Evolutionary conservation across 2,329 filamentous ascomycete species (phyloP), one percentile per base, ranked within the genome.

Genomic region (Monosporascus ibericus): DNA sequence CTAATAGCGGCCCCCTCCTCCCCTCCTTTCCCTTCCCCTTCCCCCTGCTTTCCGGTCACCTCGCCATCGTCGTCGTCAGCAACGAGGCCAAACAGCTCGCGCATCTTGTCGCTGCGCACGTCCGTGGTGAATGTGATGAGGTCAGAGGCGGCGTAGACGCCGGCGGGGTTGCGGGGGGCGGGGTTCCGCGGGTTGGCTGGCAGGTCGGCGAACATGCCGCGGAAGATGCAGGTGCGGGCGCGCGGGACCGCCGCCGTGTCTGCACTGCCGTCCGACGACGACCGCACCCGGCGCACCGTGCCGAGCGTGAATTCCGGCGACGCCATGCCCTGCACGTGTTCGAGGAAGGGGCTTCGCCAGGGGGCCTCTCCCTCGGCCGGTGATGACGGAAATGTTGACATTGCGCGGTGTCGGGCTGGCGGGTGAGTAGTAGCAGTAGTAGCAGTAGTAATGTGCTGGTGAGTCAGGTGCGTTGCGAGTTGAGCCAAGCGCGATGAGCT

Each of bases 111-210:
- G 90, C 95, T 96, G 46, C 92, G 82, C 8, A 82, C 82, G 68
- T 97, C 94, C 0, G 91, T 96, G 1, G 92, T 96, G 64, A 96
- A 86, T 1, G 87, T 86, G 3, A 87, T 80, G 60, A 92, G 74
- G 59, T 97, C 91, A 61, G 83, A 90, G 63, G 88, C 85, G 63
- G 88, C 85, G 65, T 82, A 96, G 1, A 70, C 48, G 27, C 81
- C 71, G 6, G 72, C 60, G 5, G 88, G 85, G 68, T 96, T 96
- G 56, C 77, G 76, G 57, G 83, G 77, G 3, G 89, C 87, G 36
- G 81, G 73, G 69, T 94, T 92, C 68, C 85, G 83, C 44, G 83
- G 80, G 70, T 92, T 89, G 49, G 76, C 76, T 4, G 87, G 85
- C 1, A 95, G 75, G 51, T 80, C 78, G 0, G 84, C 85, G 82